Evolutionary conservation across 352 stramenopile genomes (phyloP).

Genomic region (Globisporangium paddicum): DNA sequence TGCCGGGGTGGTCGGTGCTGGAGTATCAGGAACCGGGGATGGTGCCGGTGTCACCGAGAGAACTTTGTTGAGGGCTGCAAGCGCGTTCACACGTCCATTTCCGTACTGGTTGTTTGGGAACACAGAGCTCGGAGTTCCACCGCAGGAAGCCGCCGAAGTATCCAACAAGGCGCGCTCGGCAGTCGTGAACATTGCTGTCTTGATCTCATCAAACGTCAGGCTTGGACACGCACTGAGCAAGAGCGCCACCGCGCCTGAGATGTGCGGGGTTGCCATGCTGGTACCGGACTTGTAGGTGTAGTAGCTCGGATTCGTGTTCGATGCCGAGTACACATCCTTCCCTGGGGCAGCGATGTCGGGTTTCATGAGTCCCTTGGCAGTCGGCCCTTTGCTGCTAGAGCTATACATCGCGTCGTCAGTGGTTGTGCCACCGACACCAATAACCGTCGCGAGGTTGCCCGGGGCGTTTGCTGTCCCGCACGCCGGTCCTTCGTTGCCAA

Average conservation of each 20-base stretch:
- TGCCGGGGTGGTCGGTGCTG: neutral
- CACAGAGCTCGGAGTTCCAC: neutral
- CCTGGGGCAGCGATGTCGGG: neutral
- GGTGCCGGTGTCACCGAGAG: neutral
- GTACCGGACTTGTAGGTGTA: neutral
- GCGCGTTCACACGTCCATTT: neutral
- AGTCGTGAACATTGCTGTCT: neutral
- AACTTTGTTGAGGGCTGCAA: neutral
- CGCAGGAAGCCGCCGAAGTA: neutral
- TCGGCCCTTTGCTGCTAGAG: neutral
- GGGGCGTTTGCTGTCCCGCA: slow-evolving; percentile 12
- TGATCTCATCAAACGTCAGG: neutral
- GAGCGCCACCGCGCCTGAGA: neutral
- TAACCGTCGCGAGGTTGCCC: slow-evolving; percentile 13
- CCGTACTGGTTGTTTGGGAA: neutral
- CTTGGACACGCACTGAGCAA: neutral
- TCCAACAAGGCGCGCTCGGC: neutral
- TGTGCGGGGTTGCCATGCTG: neutral
- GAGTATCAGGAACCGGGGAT: neutral
- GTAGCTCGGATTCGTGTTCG: neutral
- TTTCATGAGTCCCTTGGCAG: neutral
- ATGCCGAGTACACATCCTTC: neutral
- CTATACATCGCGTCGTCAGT: too few species aligned
- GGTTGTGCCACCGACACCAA: slow-evolving; percentile 16
- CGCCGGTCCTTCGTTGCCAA: slow-evolving; percentile 11